Conservation (phyloP, 164 flowering plant species). For the Kingdonia uniflora region DNA sequence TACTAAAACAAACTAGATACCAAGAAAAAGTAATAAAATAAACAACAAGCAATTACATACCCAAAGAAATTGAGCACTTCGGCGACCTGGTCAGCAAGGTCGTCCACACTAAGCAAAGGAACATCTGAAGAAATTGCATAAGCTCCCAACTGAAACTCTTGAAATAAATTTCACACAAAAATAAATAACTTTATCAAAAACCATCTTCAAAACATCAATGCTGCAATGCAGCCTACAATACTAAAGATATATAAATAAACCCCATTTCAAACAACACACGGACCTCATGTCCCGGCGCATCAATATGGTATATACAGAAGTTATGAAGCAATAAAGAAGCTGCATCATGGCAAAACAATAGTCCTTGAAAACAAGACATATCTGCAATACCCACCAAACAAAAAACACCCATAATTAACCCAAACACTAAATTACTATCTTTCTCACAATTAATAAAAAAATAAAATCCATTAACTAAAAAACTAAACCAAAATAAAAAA, state of each 20-base stretch:
- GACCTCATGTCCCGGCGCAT: slow-evolving; percentile 69
- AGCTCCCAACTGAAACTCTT: slow-evolving; percentile 65
- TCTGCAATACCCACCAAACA: slow-evolving; percentile 19
- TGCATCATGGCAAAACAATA: slow-evolving; percentile 53
- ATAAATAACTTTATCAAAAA: too few species aligned
- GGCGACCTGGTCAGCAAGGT: slow-evolving; percentile 53
- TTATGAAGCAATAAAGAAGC: slow-evolving; percentile 58
- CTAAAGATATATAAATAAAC: too few species aligned
- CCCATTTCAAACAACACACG: slow-evolving; percentile 12
- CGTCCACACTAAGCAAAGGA: slow-evolving; percentile 40
- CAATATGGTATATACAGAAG: slow-evolving; percentile 69
- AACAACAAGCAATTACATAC: slow-evolving; percentile 19
- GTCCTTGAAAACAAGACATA: slow-evolving; percentile 60
- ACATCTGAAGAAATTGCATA: slow-evolving; percentile 35
- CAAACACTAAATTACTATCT: neutral
- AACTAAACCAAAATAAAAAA: slow-evolving; percentile 1
- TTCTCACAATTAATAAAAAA: neutral
- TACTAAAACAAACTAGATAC: too few species aligned
- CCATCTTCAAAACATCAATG: too few species aligned
- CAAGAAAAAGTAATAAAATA: too few species aligned
- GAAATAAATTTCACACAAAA: too few species aligned
- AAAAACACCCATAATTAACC: slow-evolving; percentile 4
- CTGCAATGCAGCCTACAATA: too few species aligned
- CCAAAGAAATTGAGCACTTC: slow-evolving; percentile 59
- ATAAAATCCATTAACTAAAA: neutral